A percentile compares a stretch with the other conserved stretches of the same genome.
Conservation (phyloP, 176 grass and related monocot species). For the Juncus inflexus region DNA sequence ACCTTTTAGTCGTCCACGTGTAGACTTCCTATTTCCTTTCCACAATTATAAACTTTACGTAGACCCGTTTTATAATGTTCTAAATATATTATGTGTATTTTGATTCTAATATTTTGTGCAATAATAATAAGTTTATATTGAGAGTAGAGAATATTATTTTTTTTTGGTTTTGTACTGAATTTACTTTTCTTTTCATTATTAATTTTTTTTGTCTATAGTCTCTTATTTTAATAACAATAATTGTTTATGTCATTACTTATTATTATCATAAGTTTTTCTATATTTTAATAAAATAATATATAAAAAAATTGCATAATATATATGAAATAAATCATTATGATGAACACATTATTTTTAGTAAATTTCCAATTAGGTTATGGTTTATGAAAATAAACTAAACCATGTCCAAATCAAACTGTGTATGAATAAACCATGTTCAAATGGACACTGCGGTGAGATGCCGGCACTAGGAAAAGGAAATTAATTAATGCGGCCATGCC, state of each 20-base stretch:
- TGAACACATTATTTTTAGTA: neutral
- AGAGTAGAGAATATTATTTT: neutral
- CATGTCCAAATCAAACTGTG: neutral
- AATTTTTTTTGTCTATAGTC: neutral
- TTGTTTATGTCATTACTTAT: neutral
- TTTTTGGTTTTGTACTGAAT: neutral
- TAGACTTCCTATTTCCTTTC: neutral
- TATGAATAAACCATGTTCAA: too few species aligned
- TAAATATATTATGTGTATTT: neutral
- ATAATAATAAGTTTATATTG: neutral
- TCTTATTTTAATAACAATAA: too few species aligned
- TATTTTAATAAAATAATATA: too few species aligned
- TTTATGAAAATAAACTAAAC: slow-evolving; percentile 7
- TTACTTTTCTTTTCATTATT: neutral
- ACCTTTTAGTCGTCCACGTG: slow-evolving; percentile 8
- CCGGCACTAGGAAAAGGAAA: slow-evolving; percentile 2
- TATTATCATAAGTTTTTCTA: neutral
- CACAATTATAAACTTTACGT: neutral
- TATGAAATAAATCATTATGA: neutral
- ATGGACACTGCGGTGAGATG: neutral
- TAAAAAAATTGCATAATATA: neutral
- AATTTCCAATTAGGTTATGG: neutral
- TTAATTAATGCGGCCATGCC: slow-evolving; percentile 18
- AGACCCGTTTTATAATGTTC: slow-evolving; percentile 3
- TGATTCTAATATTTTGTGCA: neutral